These are phyloP conservation scores for Boletus fagicola DNA, from an alignment of 768 basidiomycete genomes.

Conservation along the genomic window DNA sequence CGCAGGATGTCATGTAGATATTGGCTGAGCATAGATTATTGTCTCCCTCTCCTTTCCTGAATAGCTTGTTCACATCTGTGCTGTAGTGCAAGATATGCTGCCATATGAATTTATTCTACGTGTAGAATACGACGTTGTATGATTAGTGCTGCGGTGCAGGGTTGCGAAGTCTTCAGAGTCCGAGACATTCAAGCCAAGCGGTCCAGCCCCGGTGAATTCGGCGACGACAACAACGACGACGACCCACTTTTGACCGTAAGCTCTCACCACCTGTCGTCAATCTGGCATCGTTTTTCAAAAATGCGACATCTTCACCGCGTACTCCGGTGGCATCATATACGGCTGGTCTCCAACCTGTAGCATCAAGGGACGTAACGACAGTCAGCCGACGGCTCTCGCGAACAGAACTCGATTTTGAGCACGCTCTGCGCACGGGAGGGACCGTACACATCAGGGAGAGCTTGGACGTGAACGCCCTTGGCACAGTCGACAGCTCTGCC, in stretches of 20 bases:
- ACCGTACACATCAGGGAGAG: slow-evolving; percentile 73
- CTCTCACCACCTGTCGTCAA: slow-evolving; percentile 32
- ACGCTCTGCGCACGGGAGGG: slow-evolving; percentile 61
- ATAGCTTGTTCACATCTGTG: slow-evolving; percentile 19
- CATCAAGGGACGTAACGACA: slow-evolving; percentile 45
- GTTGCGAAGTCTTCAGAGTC: slow-evolving; percentile 12
- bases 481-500: slow-evolving; percentile 46
- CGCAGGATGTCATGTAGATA: slow-evolving; percentile 35
- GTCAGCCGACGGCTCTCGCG: slow-evolving; percentile 60
- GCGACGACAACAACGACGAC: slow-evolving; percentile 16
- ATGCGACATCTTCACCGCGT: slow-evolving; percentile 45
- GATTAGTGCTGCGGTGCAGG: slow-evolving; percentile 22
- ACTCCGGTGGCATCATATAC: slow-evolving; percentile 48
- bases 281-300: slow-evolving; percentile 67
- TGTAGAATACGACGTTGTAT: slow-evolving; percentile 32
- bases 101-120: slow-evolving; percentile 32
- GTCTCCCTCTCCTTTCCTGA: slow-evolving; percentile 9
- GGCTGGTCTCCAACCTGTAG: slow-evolving; percentile 54
- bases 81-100: slow-evolving; percentile 24
- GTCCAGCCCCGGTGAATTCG: neutral
- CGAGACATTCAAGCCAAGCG: slow-evolving; percentile 5
- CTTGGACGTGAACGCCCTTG: slow-evolving; percentile 65
- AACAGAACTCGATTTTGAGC: slow-evolving; percentile 80
- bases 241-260: neutral
- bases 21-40: slow-evolving; percentile 36